Evolutionary conservation across 2,329 filamentous ascomycete genomes (phyloP), one percentile per base, ranked within the genome.

Genomic region (Ophiostoma sp.): DNA sequence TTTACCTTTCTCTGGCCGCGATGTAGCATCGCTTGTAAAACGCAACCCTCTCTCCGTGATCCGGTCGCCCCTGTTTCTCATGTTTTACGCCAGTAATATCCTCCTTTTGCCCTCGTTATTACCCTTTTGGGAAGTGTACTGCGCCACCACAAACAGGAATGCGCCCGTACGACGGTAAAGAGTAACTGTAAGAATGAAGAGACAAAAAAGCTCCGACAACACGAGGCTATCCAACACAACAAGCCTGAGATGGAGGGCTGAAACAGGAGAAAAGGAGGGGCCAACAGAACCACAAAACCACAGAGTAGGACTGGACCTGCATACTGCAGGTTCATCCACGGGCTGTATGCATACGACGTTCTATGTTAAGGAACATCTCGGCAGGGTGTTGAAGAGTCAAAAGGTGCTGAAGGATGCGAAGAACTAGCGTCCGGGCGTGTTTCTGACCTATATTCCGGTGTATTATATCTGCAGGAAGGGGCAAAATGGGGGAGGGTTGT

Each of bases 291-390:
- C 50, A 55, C 22, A 55, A 15, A 55, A 25, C 12, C 25, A 9
- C 64, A 31, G 12, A 17, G 45, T 28, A 31, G 64, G 63, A 31
- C 25, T 33, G 42, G 64, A 68, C 42, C 42, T 68, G 42, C 42
- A 50, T 45, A 28, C 48, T 68, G 64, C 64, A 45, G 64, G 42
- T 66, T 66, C 61, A 66, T 66, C n/a, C 36, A 22, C 57, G 39
- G 42, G 42, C 17, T 50, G 25, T n/a, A 68, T 68, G 64, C 25
- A 68, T 68, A 50, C 64, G 42, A 50, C 61, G 19, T 42, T 64
- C 33, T 64, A 11, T 42, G 31, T 55, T 22, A 28, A 28, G 19
- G 42, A 48, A 48, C 6, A 17, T 48, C 42, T 48, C 42, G 42
- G 12, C 42, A 17, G 39, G 39, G 39, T 42, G 39, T 42, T n/a